These are phyloP conservation scores for Trametes pubescens DNA, from an alignment of 1,284 basidiomycete genomes.

Conservation along the genomic window DNA sequence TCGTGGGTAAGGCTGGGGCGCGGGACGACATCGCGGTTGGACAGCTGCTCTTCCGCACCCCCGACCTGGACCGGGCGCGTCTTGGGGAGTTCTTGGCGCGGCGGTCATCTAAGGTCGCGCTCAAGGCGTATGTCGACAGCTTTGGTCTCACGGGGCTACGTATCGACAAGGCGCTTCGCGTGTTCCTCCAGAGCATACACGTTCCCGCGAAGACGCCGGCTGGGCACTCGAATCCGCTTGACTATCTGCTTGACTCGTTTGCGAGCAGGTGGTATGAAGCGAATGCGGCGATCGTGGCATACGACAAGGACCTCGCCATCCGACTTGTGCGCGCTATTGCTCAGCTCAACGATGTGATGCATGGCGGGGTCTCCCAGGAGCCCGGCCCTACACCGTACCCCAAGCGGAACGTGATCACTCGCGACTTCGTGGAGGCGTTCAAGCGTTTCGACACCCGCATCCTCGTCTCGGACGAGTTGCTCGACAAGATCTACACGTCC, in stretches of 20 bases:
- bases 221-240: conserved; percentile 57
- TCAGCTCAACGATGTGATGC: conserved; percentile 85
- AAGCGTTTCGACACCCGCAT: conserved; percentile 73
- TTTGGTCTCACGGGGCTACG: conserved; percentile 87
- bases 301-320: conserved; percentile 79
- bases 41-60: conserved; percentile 84
- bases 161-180: conserved; percentile 89
- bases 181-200: conserved; percentile 86
- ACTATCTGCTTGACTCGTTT: conserved; percentile 85
- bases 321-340: conserved; percentile 87
- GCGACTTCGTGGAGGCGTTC: conserved; percentile 85
- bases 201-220: conserved; percentile 61
- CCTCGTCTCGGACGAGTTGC: conserved; percentile 74
- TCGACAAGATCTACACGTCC: conserved; percentile 82
- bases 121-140: conserved; percentile 86
- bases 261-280: conserved; percentile 89
- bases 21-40: conserved; percentile 76
- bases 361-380: conserved; percentile 68
- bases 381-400: conserved; percentile 69
- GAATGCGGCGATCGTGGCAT: conserved; percentile 82
- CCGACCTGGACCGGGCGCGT: conserved; percentile 85
- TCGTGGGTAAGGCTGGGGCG: conserved; percentile 66
- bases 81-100: conserved; percentile 86
- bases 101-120: conserved; percentile 73
- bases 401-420: conserved; percentile 69